Conservation (phyloP, 2,329 filamentous ascomycete species). For the Penicillium brasilianum region DNA sequence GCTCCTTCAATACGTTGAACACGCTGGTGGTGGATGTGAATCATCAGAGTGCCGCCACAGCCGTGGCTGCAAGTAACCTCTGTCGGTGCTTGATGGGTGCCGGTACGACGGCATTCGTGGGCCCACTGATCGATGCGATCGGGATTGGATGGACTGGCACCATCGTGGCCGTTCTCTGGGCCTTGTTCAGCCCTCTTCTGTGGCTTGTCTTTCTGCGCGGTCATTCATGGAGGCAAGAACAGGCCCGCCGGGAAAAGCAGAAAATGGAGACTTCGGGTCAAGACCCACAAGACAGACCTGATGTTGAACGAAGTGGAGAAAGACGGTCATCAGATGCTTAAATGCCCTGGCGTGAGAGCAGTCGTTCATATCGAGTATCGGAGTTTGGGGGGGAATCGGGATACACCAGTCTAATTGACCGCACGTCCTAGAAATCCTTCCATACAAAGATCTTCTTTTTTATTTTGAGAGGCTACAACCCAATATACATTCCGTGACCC, state of each 20-base stretch:
- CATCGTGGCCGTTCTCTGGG: constrained; percentile 29
- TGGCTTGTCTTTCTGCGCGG: constrained; percentile 29
- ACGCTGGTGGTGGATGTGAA: constrained; percentile 53
- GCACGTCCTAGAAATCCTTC: background rate
- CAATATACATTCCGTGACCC: too few species aligned
- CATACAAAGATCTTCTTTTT: too few species aligned
- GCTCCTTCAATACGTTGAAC: constrained; percentile 47
- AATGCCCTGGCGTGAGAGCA: background rate
- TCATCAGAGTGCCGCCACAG: constrained; percentile 27
- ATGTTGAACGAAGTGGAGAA: background rate
- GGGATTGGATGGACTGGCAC: constrained; percentile 35
- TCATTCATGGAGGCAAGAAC: constrained; percentile 20
- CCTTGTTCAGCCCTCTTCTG: constrained; percentile 28
- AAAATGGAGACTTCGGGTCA: background rate
- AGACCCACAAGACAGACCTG: background rate
- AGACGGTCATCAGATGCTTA: background rate
- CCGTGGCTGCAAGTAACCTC: constrained; percentile 31
- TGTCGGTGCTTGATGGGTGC: constrained; percentile 33
- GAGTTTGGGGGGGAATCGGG: background rate
- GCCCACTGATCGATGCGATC: constrained; percentile 31
- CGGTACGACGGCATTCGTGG: constrained; percentile 27
- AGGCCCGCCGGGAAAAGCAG: background rate
- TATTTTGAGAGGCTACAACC: too few species aligned
- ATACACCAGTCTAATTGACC: background rate
- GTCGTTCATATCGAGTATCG: background rate